These are phyloP conservation scores for Lentinula detonsa DNA, from an alignment of 768 basidiomycete species.

Conservation along the genomic window DNA sequence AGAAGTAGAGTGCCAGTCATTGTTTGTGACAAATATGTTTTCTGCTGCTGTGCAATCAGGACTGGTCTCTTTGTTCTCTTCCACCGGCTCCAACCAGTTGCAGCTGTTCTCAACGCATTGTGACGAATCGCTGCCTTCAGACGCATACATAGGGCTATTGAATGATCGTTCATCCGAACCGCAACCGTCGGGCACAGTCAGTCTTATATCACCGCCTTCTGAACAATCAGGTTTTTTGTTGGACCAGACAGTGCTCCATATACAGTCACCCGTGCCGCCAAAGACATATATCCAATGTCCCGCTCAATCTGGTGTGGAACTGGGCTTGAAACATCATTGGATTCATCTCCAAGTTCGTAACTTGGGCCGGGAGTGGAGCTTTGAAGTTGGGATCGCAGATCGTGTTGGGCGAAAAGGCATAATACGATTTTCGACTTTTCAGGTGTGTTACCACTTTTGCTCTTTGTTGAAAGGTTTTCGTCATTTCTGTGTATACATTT, in stretches of 20 bases:
- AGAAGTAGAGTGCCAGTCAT: too few species aligned
- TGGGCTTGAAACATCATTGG: conserved; percentile 68
- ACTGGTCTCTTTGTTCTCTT: conserved; percentile 70
- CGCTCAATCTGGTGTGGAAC: conserved; percentile 22
- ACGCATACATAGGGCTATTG: conserved; percentile 62
- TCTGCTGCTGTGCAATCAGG: conserved; percentile 52
- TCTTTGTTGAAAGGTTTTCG: not conserved
- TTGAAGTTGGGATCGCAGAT: conserved; percentile 74
- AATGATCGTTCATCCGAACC: conserved; percentile 53
- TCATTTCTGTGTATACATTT: conserved; percentile 6
- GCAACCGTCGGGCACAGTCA: conserved; percentile 37
- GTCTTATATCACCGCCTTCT: conserved; percentile 36
- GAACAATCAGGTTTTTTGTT: conserved; percentile 28
- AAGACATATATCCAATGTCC: conserved; percentile 68
- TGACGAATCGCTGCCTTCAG: conserved; percentile 47
- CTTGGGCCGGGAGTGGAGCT: conserved; percentile 62
- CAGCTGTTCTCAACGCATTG: conserved; percentile 41
- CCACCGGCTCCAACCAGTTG: conserved; percentile 59
- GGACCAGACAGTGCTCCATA: conserved; percentile 66
- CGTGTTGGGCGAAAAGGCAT: conserved; percentile 50
- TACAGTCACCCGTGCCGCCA: conserved; percentile 70
- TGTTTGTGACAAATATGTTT: conserved; percentile 38
- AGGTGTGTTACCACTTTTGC: conserved; percentile 41
- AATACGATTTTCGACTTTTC: conserved; percentile 72
- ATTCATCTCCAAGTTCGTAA: conserved; percentile 71